Conservation (phyloP, 495 filamentous ascomycete species). For the Tuber borchii region DNA sequence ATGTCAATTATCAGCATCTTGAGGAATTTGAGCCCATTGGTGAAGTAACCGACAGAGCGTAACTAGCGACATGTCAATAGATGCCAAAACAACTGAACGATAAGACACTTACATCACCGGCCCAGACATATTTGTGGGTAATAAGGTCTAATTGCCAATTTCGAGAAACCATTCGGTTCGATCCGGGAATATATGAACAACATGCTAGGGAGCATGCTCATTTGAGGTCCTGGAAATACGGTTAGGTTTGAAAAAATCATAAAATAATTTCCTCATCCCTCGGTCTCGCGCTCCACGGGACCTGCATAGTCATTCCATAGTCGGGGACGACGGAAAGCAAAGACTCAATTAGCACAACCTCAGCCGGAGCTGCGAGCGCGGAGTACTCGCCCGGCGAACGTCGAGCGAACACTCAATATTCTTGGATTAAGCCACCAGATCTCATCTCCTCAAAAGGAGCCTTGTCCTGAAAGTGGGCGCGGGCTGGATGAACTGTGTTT, state of each 20-base stretch:
- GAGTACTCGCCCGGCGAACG: conserved; percentile 99
- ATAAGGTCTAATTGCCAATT: conserved; percentile 98
- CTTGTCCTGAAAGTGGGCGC: conserved; percentile 97
- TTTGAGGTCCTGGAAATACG: conserved; percentile 96
- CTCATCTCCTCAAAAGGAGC: conserved; percentile 99
- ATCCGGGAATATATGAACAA: conserved; percentile 85
- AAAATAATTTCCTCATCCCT: conserved; percentile 89
- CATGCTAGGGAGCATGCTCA: conserved; percentile 89
- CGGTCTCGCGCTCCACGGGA: conserved; percentile 94
- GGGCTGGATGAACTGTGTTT: conserved; percentile 96
- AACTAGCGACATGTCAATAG: conserved; percentile 48
- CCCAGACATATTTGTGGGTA: conserved; percentile 97
- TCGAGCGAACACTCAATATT: conserved; percentile 92
- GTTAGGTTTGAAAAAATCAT: conserved; percentile 99
- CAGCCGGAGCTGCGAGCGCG: conserved; percentile 87
- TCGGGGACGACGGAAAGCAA: conserved; percentile 98
- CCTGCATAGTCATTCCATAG: conserved; percentile 97
- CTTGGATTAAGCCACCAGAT: conserved; percentile 87
- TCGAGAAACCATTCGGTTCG: conserved; percentile 91
- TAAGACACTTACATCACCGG: conserved; percentile 59
- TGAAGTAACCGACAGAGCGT: conserved; percentile 87
- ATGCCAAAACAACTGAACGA: conserved; percentile 39
- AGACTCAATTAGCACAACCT: conserved; percentile 98
- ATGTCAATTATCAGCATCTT: conserved; percentile 96
- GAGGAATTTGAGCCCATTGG: conserved; percentile 84